A percentile compares a stretch with the other conserved stretches of the same genome.
Conservation (phyloP, 495 filamentous ascomycete genomes). For the Penicillium taxi region DNA sequence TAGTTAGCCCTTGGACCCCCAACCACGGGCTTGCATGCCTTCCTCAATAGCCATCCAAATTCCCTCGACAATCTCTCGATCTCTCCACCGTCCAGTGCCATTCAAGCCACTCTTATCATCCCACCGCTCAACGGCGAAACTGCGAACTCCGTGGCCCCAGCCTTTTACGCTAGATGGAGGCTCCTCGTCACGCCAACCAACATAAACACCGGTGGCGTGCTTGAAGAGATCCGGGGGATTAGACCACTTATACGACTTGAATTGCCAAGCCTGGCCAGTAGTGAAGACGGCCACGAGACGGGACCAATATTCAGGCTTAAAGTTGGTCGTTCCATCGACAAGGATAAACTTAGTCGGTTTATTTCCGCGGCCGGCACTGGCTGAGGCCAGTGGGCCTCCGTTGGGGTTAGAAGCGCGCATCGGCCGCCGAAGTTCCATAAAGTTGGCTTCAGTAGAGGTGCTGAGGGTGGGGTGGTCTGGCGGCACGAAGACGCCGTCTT, state of each 20-base stretch:
- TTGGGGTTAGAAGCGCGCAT: conserved; percentile 47
- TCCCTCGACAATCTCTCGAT: conserved; percentile 85
- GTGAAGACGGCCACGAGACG: conserved; percentile 97
- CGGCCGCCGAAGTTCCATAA: conserved; percentile 74
- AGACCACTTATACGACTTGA: conserved; percentile 96
- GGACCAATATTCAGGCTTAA: conserved; percentile 97
- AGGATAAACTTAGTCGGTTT: conserved; percentile 83
- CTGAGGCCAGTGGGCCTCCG: conserved; percentile 16
- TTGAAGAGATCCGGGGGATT: conserved; percentile 82
- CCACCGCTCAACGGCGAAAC: conserved; percentile 72
- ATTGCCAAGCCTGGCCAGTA: conserved; percentile 97
- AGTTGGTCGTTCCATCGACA: conserved; percentile 84
- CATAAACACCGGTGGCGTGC: conserved; percentile 77
- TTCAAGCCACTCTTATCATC: conserved; percentile 45
- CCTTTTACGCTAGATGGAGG: conserved; percentile 64
- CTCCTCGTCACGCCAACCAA: conserved; percentile 85
- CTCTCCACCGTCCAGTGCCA: conserved; percentile 70
- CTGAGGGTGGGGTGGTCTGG: conserved; percentile 56
- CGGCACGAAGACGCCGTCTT: conserved; percentile 72
- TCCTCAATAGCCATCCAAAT: conserved; percentile 89
- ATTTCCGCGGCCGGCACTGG: conserved; percentile 36
- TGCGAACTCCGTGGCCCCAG: conserved; percentile 78
- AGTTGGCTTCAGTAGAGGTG: conserved; percentile 54
- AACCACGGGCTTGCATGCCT: conserved; percentile 78
- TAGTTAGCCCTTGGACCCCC: conserved; percentile 45